phyloP scores from a whole-genome alignment of 805 yeast genomes.

The Blastobotrys terrestris region DNA sequence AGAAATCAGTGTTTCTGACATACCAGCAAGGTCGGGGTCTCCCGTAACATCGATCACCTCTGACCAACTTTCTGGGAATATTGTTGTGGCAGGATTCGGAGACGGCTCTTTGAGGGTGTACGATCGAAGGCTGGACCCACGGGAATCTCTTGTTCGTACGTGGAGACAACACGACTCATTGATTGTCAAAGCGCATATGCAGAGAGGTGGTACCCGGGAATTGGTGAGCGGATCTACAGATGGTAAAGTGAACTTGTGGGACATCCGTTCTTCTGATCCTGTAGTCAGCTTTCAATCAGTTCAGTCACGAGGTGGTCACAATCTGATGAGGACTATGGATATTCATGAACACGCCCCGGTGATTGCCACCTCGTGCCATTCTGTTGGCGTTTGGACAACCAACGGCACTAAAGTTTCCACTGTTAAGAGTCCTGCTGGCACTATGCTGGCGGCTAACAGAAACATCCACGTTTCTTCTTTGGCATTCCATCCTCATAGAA shows the following conservation, averaged over 20 bases:
- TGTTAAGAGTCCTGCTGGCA: conserved; percentile 41
- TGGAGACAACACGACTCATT: conserved; percentile 61
- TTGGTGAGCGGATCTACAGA: conserved; percentile 72
- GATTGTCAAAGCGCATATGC: conserved; percentile 83
- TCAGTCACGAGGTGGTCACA: conserved; percentile 32
- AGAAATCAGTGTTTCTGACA: conserved; percentile 76
- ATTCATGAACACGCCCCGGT: conserved; percentile 97
- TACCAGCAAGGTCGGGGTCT: conserved; percentile 86
- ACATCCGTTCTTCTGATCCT: conserved; percentile 63
- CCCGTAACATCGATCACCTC: conserved; percentile 87
- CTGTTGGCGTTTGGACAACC: conserved; percentile 78
- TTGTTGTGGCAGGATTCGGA: conserved; percentile 85
- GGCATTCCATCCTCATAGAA: conserved; percentile 86
- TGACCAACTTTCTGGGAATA: conserved; percentile 90
- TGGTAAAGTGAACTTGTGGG: conserved; percentile 87
- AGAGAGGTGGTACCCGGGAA: conserved; percentile 92
- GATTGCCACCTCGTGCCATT: conserved; percentile 78
- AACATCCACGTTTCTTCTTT: conserved; percentile 54
- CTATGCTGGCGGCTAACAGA: conserved; percentile 26
- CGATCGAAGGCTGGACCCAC: conserved; percentile 77
- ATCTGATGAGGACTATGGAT: conserved; percentile 55
- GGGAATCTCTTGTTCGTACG: conserved; percentile 77
- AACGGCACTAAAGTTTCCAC: conserved; percentile 66
- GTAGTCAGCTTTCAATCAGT: conserved; percentile 57
- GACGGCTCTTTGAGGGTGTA: conserved; percentile 87